Conservation (phyloP, 2,329 filamentous ascomycete genomes). For the Cryphonectria nitschkei region DNA sequence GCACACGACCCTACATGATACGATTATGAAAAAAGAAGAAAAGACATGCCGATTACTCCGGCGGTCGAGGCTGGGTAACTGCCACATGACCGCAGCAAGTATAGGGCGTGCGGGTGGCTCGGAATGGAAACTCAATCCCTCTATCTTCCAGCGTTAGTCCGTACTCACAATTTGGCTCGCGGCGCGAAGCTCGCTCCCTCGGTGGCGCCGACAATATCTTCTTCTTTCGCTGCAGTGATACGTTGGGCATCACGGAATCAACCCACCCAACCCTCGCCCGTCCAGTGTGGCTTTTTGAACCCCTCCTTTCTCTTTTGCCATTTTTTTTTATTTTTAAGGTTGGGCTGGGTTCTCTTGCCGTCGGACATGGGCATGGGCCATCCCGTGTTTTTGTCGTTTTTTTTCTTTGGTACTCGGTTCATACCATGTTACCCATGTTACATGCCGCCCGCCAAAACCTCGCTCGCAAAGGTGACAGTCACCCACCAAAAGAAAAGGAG, state of each 20-base stretch:
- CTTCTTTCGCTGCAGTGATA: not conserved
- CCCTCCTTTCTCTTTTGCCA: no score
- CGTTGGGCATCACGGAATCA: not conserved
- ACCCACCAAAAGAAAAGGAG: not conserved
- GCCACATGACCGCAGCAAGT: not conserved
- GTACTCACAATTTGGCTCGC: not conserved
- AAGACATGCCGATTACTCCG: not conserved
- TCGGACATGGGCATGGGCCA: no score
- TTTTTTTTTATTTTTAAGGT: no score
- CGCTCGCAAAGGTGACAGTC: not conserved
- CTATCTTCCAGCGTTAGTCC: not conserved
- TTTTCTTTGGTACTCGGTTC: not conserved
- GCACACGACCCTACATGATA: not conserved
- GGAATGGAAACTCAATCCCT: not conserved
- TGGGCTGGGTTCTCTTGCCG: no score
- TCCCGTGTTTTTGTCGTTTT: no score
- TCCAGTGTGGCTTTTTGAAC: not conserved
- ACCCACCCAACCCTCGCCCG: no score
- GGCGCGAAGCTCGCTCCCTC: not conserved
- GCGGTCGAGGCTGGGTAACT: not conserved
- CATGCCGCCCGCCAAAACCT: no score
- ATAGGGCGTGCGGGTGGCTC: not conserved
- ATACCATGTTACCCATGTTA: not conserved
- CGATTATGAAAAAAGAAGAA: not conserved
- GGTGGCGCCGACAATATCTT: not conserved